phyloP scores from a whole-genome alignment of 306 rosid genomes.

The Castanea sativa region DNA sequence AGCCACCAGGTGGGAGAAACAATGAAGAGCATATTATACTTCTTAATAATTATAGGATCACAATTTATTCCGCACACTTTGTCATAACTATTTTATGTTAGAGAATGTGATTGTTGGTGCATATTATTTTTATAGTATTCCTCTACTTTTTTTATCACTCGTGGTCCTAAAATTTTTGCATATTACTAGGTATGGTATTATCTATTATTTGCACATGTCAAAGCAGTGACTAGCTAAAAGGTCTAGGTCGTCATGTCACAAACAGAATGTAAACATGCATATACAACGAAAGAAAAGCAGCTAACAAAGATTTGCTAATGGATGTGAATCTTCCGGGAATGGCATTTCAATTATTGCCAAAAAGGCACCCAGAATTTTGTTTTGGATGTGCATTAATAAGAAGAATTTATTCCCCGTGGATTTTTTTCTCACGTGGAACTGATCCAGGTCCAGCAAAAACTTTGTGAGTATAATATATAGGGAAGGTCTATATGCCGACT shows the following conservation, averaged over 20 bases:
- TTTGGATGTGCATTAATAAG: slow-evolving; percentile 43
- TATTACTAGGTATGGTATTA: not conserved
- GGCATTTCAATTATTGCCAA: slow-evolving; percentile 77
- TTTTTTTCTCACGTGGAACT: not conserved
- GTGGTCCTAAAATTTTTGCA: too few relatives aligned
- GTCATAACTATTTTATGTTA: too few relatives aligned
- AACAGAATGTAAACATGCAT: slow-evolving; percentile 6
- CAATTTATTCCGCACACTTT: too few relatives aligned
- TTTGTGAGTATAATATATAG: not conserved
- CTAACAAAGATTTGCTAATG: slow-evolving; percentile 9
- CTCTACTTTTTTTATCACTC: too few relatives aligned
- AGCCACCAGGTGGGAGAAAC: slow-evolving; percentile 10
- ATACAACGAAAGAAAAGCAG: slow-evolving; percentile 12
- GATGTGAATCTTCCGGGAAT: slow-evolving; percentile 71
- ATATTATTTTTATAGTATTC: too few relatives aligned
- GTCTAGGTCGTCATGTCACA: slow-evolving; percentile 10
- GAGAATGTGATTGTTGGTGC: too few relatives aligned
- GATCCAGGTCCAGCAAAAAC: not conserved
- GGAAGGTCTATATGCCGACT: slow-evolving; percentile 4
- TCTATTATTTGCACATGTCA: not conserved
- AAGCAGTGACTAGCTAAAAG: not conserved
- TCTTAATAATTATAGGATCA: too few relatives aligned
- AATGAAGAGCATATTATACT: slow-evolving; percentile 1
- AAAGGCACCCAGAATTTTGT: slow-evolving; percentile 42
- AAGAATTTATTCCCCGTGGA: slow-evolving; percentile 49